Evolutionary conservation across 1,284 basidiomycete genomes (phyloP).

Genomic region (Ustilago trichophora): DNA sequence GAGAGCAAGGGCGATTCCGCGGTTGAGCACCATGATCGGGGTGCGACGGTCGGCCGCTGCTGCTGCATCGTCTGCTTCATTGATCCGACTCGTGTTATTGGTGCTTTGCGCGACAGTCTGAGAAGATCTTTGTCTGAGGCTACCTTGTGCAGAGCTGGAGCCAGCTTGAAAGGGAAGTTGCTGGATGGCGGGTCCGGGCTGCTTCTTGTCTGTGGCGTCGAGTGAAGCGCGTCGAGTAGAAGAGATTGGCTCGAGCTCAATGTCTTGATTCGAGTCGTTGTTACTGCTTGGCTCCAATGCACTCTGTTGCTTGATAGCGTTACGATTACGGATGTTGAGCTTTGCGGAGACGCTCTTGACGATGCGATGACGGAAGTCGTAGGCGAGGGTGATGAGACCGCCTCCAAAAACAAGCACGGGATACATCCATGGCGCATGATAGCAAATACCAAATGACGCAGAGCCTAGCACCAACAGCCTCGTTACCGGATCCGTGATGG

Average conservation of each 20-base stretch:
- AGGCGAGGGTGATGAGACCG: constrained; percentile 63
- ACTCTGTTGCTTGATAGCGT: not conserved
- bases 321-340: not conserved
- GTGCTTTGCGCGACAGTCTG: constrained; percentile 5
- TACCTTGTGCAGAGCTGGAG: not conserved
- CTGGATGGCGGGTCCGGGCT: constrained; percentile 8
- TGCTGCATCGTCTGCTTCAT: not conserved
- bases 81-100: not conserved
- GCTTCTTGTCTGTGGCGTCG: constrained; percentile 20
- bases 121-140: constrained; percentile 14
- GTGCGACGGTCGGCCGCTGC: constrained; percentile 14
- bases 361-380: constrained; percentile 59
- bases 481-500: constrained; percentile 71
- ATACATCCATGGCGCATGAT: constrained; percentile 69
- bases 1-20: constrained; percentile 43
- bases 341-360: not conserved
- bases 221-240: not conserved
- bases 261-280: constrained; percentile 16
- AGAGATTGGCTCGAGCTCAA: constrained; percentile 36
- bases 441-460: constrained; percentile 71
- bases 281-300: not conserved
- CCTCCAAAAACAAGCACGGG: constrained; percentile 66
- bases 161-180: constrained; percentile 14
- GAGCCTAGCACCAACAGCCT: constrained; percentile 70
- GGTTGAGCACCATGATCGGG: constrained; percentile 43